Evolutionary conservation across 768 basidiomycete species (phyloP).

Genomic region (Psilocybe subaeruginosa): DNA sequence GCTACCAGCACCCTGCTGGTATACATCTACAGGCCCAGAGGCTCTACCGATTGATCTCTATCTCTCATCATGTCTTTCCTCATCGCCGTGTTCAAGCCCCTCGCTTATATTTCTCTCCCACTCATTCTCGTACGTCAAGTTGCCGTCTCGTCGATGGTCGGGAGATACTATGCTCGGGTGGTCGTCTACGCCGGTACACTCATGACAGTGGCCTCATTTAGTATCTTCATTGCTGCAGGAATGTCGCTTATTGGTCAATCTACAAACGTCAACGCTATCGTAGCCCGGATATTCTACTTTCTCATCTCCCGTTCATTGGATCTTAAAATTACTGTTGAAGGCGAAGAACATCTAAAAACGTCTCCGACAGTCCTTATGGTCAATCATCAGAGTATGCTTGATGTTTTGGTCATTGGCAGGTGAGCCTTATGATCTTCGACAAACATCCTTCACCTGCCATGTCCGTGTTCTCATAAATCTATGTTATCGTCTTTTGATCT

Average conservation of each 20-base stretch:
- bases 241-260: constrained; percentile 69
- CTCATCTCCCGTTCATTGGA: constrained; percentile 66
- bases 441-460: not conserved
- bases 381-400: constrained; percentile 95
- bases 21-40: constrained; percentile 6
- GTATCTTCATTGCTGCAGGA: constrained; percentile 66
- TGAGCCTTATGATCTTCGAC: constrained; percentile 36
- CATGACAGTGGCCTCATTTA: constrained; percentile 71
- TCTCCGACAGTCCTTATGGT: constrained; percentile 77
- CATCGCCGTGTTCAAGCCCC: constrained; percentile 60
- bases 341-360: constrained; percentile 77
- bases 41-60: constrained; percentile 1
- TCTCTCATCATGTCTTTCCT: constrained; percentile 62
- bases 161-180: constrained; percentile 74
- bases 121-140: constrained; percentile 65
- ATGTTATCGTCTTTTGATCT: not conserved
- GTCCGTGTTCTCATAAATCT: constrained; percentile 12
- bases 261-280: constrained; percentile 80
- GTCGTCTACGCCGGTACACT: constrained; percentile 76
- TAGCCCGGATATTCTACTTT: constrained; percentile 83
- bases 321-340: constrained; percentile 78
- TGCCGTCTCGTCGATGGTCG: constrained; percentile 58
- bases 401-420: constrained; percentile 83
- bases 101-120: constrained; percentile 80
- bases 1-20: constrained; percentile 2